Evolutionary conservation across 2,329 filamentous ascomycete genomes (phyloP), one percentile per base, ranked within the genome.

Genomic region (Volutella citrinella): DNA sequence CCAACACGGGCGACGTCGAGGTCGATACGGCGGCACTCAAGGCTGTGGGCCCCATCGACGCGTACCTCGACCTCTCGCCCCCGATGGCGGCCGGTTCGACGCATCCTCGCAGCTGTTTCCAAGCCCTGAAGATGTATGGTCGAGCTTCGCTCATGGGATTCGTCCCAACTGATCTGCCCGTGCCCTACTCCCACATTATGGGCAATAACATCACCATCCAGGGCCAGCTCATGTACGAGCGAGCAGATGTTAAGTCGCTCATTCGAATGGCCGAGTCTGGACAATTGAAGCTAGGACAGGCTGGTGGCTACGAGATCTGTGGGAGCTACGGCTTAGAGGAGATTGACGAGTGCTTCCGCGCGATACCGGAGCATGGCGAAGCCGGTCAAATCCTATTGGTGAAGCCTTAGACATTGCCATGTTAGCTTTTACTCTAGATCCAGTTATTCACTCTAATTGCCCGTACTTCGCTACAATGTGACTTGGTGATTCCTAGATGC

Each of bases 31-130:
- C 51, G 2, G 56, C 58, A 3, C 49, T 74, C 31, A 40, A 46
- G 19, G 44, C 45, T 0, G 42, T 40, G 2, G 19, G 38, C 2
- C 63, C 62, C 1, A 55, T 65, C 4, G 50, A 76, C 36, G 66
- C 61, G 1, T 66, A 61, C 41, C 49, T 74, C 32, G 72, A 76
- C 40, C 57, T 73, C 20, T 63, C 63, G 2, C 71, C 70, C 3
- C 53, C 56, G 1, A 49, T 44, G 10, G 61, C 63, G 6, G 49
- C 48, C 4, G 53, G 59, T 10, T 59, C 61, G 0, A 57, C 60
- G 3, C 64, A 70, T 38, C 43, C 70, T 25, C 57, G 53, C 30
- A 56, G 59, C 9, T 60, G 56, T 3, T 57, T 72, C 17, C 18
- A 51, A 14, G 41, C 60, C 3, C 40, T 72, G 13, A 52, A 55